Evolutionary conservation across 208 protist species (phyloP).

Genomic region (Acanthamoeba castellanii): DNA sequence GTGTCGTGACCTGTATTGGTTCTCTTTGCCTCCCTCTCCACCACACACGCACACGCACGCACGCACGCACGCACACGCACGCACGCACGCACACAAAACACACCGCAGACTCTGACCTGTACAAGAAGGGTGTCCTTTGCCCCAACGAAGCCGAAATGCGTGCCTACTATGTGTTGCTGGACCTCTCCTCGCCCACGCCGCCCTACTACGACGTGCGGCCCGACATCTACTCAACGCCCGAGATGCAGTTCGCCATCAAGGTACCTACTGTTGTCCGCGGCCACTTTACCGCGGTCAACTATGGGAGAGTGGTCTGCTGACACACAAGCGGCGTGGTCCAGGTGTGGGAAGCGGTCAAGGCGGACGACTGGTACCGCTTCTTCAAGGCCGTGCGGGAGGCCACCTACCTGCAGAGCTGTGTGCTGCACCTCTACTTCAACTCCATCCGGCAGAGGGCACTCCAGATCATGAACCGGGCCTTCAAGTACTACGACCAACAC

Average conservation of each 20-base stretch:
- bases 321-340: not conserved
- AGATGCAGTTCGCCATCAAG: constrained; percentile 65
- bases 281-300: too few species aligned
- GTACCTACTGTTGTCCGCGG: not conserved
- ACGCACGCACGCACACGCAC: not conserved
- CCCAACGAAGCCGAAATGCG: constrained; percentile 70
- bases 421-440: constrained; percentile 58
- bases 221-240: constrained; percentile 30
- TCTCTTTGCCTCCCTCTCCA: too few species aligned
- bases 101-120: constrained; percentile 20
- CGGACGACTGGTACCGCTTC: constrained; percentile 37
- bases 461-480: constrained; percentile 35
- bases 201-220: constrained; percentile 35
- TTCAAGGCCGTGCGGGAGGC: constrained; percentile 45
- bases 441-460: constrained; percentile 5
- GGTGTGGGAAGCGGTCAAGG: constrained; percentile 62
- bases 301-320: not conserved
- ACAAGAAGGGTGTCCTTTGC: constrained; percentile 45
- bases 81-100: not conserved
- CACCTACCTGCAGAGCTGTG: constrained; percentile 49
- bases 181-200: constrained; percentile 6
- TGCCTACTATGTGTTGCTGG: constrained; percentile 58
- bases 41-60: not conserved
- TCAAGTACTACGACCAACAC: not conserved
- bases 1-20: too few species aligned